These are phyloP conservation scores for Ligustrum vulgare DNA, from an alignment of 257 asterid genomes.

Conservation along the genomic window DNA sequence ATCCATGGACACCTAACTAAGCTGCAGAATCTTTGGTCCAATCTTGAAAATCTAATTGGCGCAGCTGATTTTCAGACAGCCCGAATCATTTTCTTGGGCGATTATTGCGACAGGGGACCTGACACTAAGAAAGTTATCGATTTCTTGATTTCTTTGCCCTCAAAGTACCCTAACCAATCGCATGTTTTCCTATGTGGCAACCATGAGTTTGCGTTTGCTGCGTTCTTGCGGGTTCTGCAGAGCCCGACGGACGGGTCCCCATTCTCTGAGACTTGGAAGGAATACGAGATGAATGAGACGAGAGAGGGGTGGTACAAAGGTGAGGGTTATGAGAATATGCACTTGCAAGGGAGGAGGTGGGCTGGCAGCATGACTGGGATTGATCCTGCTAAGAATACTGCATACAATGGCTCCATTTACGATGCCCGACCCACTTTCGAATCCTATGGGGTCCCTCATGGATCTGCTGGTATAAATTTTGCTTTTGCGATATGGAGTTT, in stretches of 20 bases:
- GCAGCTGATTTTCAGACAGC: conserved; percentile 72
- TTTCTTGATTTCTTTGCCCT: conserved; percentile 70
- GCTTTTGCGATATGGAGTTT: neutral
- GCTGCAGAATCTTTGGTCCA: conserved; percentile 74
- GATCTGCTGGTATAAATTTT: conserved; percentile 65
- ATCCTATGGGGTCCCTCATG: conserved; percentile 90
- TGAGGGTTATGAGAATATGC: conserved; percentile 82
- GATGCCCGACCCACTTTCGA: conserved; percentile 85
- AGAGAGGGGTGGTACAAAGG: conserved; percentile 91
- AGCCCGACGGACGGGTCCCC: conserved; percentile 70
- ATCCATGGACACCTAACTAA: conserved; percentile 72
- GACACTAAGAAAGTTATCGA: conserved; percentile 61
- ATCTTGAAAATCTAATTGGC: conserved; percentile 56
- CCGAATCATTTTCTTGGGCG: conserved; percentile 78
- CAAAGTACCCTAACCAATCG: conserved; percentile 72
- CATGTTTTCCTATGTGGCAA: conserved; percentile 88
- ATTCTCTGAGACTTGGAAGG: conserved; percentile 83
- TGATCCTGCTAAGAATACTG: conserved; percentile 61
- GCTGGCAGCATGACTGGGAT: conserved; percentile 73
- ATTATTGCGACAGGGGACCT: conserved; percentile 91
- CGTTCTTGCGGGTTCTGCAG: conserved; percentile 83
- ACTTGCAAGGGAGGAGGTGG: conserved; percentile 93
- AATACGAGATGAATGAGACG: conserved; percentile 68
- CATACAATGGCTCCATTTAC: conserved; percentile 80
- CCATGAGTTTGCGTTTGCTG: conserved; percentile 83